Evolutionary conservation across 2,329 filamentous ascomycete genomes (phyloP).

Genomic region (Cladosporium phlei): DNA sequence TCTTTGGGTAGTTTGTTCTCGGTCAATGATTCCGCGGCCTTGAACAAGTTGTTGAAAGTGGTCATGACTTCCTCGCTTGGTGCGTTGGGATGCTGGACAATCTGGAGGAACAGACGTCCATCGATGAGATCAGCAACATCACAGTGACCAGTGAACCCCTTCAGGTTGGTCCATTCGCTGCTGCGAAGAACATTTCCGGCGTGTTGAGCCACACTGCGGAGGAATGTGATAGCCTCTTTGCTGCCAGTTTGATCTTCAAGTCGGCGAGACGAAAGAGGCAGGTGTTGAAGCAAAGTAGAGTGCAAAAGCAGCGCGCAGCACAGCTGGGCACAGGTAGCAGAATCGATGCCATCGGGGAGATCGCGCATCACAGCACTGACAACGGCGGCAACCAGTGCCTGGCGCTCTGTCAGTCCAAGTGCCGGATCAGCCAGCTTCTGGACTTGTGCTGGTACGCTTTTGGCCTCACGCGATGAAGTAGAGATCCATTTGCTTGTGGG

Average conservation of each 20-base stretch:
- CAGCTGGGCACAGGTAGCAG: constrained; percentile 3
- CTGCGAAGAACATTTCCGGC: constrained; percentile 36
- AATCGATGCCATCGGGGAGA: constrained; percentile 5
- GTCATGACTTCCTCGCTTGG: constrained; percentile 17
- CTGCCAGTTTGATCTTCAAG: constrained; percentile 16
- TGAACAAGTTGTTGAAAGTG: constrained; percentile 22
- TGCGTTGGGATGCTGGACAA: constrained; percentile 13
- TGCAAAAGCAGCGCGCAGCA: constrained; percentile 26
- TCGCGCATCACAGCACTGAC: constrained; percentile 20
- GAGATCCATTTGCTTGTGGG: constrained; percentile 2
- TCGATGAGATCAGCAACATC: constrained; percentile 55
- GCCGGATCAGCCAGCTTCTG: constrained; percentile 15
- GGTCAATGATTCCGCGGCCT: constrained; percentile 20
- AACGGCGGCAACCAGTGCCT: constrained; percentile 24
- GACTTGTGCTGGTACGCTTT: constrained; percentile 12
- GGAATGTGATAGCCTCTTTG: constrained; percentile 17
- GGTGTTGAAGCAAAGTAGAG: constrained; percentile 25
- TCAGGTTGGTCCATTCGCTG: constrained; percentile 33
- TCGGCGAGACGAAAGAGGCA: constrained; percentile 29
- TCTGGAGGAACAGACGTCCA: constrained; percentile 44
- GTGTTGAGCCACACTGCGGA: constrained; percentile 33
- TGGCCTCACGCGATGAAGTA: neutral
- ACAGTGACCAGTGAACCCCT: constrained; percentile 26
- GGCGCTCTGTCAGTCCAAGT: constrained; percentile 23
- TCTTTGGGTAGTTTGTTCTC: neutral